phyloP scores from a whole-genome alignment of 805 yeast genomes.

The Sungouiella thailandica region DNA sequence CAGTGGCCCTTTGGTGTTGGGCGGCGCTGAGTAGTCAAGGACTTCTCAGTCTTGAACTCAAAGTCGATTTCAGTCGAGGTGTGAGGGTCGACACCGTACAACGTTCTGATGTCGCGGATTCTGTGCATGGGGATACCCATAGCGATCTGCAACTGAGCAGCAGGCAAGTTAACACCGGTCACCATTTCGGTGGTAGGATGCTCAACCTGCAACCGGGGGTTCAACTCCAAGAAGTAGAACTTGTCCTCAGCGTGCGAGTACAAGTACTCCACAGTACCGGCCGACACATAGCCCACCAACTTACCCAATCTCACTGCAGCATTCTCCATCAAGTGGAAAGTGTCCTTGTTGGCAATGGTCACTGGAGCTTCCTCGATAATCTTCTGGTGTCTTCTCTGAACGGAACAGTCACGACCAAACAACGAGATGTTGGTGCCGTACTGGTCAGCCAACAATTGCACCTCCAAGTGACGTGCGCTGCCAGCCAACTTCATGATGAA shows the following conservation, averaged over 20 bases:
- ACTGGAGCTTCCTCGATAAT: conserved; percentile 99
- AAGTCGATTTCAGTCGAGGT: conserved; percentile 87
- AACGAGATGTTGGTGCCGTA: conserved; percentile 96
- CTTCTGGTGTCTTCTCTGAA: conserved; percentile 98
- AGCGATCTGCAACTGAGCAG: conserved; percentile 97
- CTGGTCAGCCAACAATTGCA: conserved; percentile 95
- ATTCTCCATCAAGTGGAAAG: conserved; percentile 87
- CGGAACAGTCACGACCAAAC: conserved; percentile 99
- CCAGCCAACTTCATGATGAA: conserved; percentile 98
- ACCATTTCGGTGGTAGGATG: conserved; percentile 99
- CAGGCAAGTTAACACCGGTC: conserved; percentile 95
- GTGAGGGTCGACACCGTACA: conserved; percentile 96
- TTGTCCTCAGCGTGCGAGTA: conserved; percentile 92
- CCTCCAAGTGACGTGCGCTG: conserved; percentile 96
- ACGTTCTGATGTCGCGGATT: conserved; percentile 84
- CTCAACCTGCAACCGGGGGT: conserved; percentile 98
- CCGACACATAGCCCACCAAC: conserved; percentile 96
- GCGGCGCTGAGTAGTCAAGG: conserved; percentile 76
- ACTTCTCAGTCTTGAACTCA: conserved; percentile 69
- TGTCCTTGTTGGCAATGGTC: conserved; percentile 81
- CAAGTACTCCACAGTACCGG: conserved; percentile 98
- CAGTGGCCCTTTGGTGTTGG: conserved; percentile 98
- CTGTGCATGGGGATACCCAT: conserved; percentile 99
- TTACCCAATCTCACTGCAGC: conserved; percentile 97
- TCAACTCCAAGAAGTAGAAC: conserved; percentile 92